A percentile compares a stretch with the other conserved stretches of the same genome.
Evolutionary conservation across 352 stramenopile genomes (phyloP).

Genomic region (Bremia lactucae): DNA sequence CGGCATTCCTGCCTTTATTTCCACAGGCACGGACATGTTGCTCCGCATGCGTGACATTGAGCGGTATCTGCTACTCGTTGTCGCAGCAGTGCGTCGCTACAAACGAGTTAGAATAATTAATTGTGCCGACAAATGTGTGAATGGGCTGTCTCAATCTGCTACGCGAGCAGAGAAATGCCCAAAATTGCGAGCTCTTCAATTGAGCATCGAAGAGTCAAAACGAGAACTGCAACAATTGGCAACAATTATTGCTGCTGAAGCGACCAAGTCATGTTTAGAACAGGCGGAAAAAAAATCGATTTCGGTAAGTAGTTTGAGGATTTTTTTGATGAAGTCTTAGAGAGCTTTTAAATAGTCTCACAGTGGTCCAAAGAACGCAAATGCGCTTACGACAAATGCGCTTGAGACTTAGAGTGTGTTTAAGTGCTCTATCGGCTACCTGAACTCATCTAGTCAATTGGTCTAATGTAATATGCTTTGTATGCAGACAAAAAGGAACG

Average conservation of each 20-base stretch:
- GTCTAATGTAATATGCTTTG: constrained; percentile 9
- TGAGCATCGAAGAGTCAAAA: constrained; percentile 26
- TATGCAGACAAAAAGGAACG: constrained; percentile 9
- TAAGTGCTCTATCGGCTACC: too few species aligned
- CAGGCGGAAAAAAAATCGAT: background rate
- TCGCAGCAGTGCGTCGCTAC: constrained; percentile 23
- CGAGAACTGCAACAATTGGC: constrained; percentile 17
- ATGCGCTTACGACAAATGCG: too few species aligned
- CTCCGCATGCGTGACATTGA: constrained; percentile 22
- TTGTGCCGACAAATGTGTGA: background rate
- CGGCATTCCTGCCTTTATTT: constrained; percentile 21
- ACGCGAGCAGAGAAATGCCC: constrained; percentile 4
- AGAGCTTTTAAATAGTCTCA: background rate
- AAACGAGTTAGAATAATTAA: constrained; percentile 9
- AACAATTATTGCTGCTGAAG: constrained; percentile 5
- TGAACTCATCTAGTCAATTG: too few species aligned
- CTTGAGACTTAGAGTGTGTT: too few species aligned
- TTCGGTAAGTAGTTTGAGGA: background rate
- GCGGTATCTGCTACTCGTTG: constrained; percentile 18
- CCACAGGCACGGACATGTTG: constrained; percentile 10
- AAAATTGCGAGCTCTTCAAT: constrained; percentile 17
- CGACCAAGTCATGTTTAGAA: constrained; percentile 3
- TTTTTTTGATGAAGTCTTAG: background rate
- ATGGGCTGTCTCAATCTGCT: background rate
- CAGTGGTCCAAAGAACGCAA: constrained; percentile 11